Percentiles rank a stretch among this genome's conserved stretches.
phyloP scores from a whole-genome alignment of 768 basidiomycete species.

The Dacryopinax primogenitus region DNA sequence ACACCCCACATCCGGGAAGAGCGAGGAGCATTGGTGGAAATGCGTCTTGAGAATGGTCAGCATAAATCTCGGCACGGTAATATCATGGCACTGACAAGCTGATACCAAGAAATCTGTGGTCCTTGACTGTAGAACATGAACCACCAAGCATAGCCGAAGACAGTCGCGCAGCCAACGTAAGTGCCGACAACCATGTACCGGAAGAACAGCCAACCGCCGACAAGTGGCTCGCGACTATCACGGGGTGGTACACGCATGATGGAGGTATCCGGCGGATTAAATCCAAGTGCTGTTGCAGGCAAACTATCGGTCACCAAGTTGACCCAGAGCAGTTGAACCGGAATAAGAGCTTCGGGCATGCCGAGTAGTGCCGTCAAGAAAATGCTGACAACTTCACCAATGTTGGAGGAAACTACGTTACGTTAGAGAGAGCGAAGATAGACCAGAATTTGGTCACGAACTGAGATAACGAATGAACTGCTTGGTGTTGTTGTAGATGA shows the following conservation, averaged over 20 bases:
- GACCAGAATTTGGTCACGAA: conserved; percentile 30
- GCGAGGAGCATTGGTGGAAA: conserved; percentile 78
- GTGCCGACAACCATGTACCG: conserved; percentile 85
- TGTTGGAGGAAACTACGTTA: conserved; percentile 74
- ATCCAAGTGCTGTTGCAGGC: conserved; percentile 92
- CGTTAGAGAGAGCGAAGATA: neutral
- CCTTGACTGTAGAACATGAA: conserved; percentile 83
- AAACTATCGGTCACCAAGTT: conserved; percentile 95
- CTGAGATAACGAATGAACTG: conserved; percentile 99
- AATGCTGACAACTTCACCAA: conserved; percentile 93
- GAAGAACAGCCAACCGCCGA: conserved; percentile 90
- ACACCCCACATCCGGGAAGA: conserved; percentile 87
- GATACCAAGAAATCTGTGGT: conserved; percentile 84
- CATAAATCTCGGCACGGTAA: neutral
- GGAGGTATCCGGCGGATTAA: conserved; percentile 91
- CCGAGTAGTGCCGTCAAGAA: conserved; percentile 94
- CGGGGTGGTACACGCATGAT: conserved; percentile 95
- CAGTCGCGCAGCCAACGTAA: conserved; percentile 91
- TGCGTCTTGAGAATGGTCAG: conserved; percentile 55
- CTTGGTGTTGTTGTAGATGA: conserved; percentile 99
- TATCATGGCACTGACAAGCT: conserved; percentile 51
- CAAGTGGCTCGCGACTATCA: conserved; percentile 77
- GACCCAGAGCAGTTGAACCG: conserved; percentile 96
- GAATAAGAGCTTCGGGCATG: conserved; percentile 98
- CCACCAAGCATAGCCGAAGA: conserved; percentile 99